A percentile compares a stretch with the other conserved stretches of the same genome.
Conservation (phyloP, 2,329 filamentous ascomycete genomes). For the Shiraia sp. region DNA sequence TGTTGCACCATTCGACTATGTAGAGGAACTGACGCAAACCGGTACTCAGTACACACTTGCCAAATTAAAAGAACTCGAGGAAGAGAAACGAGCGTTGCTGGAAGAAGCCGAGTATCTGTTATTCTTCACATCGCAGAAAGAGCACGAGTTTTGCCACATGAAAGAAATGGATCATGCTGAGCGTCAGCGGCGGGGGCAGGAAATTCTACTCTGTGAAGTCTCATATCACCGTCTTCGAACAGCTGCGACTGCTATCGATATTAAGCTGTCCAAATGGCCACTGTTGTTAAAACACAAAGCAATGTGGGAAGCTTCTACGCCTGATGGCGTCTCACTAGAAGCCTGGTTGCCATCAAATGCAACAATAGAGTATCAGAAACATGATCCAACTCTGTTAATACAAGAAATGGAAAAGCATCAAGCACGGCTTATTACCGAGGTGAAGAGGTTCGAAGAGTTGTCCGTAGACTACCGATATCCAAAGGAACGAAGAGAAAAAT, state of each 20-base stretch:
- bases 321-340: too few species aligned
- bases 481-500: conserved; percentile 17
- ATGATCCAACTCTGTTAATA: conserved; percentile 22
- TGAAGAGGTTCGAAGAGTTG: conserved; percentile 22
- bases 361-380: conserved; percentile 4
- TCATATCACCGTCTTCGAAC: conserved; percentile 20
- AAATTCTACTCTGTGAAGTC: conserved; percentile 25
- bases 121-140: conserved; percentile 17
- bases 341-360: conserved; percentile 18
- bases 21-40: conserved; percentile 19
- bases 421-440: conserved; percentile 16
- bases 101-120: conserved; percentile 27
- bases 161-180: conserved; percentile 16
- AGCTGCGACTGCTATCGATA: conserved; percentile 19
- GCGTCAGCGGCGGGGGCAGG: conserved; percentile 15
- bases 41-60: conserved; percentile 10
- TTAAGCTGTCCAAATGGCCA: conserved; percentile 17
- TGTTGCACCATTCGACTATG: conserved; percentile 22
- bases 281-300: conserved; percentile 25
- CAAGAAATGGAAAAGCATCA: conserved; percentile 23
- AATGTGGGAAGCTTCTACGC: too few species aligned
- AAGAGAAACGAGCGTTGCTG: conserved; percentile 15
- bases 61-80: conserved; percentile 17
- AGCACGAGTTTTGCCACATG: conserved; percentile 26
- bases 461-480: conserved; percentile 5